A percentile compares a stretch with the other conserved stretches of the same genome.
Evolutionary conservation across 306 rosid genomes (phyloP).

Genomic region (Vicia sativa): DNA sequence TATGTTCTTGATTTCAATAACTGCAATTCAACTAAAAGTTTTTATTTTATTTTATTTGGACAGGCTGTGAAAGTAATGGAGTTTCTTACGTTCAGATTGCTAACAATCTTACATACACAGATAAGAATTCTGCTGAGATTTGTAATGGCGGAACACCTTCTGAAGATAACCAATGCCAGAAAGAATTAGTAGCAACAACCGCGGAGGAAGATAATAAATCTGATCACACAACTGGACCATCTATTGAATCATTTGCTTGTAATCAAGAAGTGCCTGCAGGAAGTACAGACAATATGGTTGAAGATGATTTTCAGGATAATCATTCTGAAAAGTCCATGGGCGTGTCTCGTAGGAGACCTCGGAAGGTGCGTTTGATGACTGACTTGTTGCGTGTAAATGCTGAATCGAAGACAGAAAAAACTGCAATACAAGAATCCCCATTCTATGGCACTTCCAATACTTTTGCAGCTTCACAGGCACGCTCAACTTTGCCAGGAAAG

Average conservation of each 20-base stretch:
- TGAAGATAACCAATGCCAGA: conserved; percentile 43
- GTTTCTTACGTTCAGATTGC: conserved; percentile 49
- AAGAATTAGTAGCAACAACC: conserved; percentile 37
- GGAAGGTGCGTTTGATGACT: conserved; percentile 83
- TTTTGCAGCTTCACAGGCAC: conserved; percentile 47
- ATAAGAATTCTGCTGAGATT: conserved; percentile 46
- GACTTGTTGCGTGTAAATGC: conserved; percentile 73
- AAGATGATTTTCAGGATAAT: conserved; percentile 55
- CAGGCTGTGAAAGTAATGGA: conserved; percentile 55
- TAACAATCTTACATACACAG: conserved; percentile 46
- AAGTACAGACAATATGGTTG: conserved; percentile 48
- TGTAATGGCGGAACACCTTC: conserved; percentile 49
- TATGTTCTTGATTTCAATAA: conserved; percentile 40
- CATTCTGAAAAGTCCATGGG: conserved; percentile 54
- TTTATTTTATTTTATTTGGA: conserved; percentile 36
- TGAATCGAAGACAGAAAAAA: conserved; percentile 49
- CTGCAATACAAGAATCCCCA: conserved; percentile 47
- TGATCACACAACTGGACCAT: conserved; percentile 42
- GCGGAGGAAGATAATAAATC: conserved; percentile 39
- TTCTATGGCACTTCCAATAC: conserved; percentile 47
- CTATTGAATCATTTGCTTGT: conserved; percentile 46
- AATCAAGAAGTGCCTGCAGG: conserved; percentile 49
- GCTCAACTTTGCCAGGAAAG: conserved; percentile 50
- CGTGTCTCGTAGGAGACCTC: conserved; percentile 65
- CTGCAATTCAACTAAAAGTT: conserved; percentile 39